Percentiles rank a stretch among this genome's conserved stretches.
Evolutionary conservation across 2,329 filamentous ascomycete genomes (phyloP).

Genomic region (Aureobasidium sp.): DNA sequence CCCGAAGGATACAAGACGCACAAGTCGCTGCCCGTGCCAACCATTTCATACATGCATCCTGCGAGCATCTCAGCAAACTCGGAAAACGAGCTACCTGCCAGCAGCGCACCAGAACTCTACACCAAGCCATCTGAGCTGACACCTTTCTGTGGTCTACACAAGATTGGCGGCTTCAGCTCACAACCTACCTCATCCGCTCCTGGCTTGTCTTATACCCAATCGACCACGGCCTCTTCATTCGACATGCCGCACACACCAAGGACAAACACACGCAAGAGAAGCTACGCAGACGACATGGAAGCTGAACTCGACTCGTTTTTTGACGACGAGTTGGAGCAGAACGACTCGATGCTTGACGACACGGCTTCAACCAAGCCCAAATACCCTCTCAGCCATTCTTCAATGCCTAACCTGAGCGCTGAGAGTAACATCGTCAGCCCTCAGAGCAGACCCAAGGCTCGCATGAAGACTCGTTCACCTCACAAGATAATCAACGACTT

Average conservation of each 20-base stretch:
- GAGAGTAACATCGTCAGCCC: neutral
- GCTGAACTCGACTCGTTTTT: constrained; percentile 30
- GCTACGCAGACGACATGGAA: constrained; percentile 31
- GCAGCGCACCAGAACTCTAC: constrained; percentile 4
- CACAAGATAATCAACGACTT: neutral
- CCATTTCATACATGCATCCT: constrained; percentile 12
- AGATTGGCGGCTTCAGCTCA: constrained; percentile 59
- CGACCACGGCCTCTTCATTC: constrained; percentile 32
- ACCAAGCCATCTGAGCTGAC: constrained; percentile 52
- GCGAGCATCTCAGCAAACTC: neutral
- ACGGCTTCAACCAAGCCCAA: neutral
- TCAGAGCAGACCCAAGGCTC: constrained; percentile 12
- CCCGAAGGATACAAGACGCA: constrained; percentile 89
- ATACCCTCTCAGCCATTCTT: constrained; percentile 6
- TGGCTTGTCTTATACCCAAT: constrained; percentile 30
- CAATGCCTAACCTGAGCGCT: constrained; percentile 1
- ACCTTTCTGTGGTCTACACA: constrained; percentile 76
- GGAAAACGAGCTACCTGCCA: neutral
- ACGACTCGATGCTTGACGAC: neutral
- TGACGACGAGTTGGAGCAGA: constrained; percentile 18
- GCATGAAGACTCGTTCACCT: constrained; percentile 5
- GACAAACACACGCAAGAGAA: constrained; percentile 24
- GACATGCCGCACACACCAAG: constrained; percentile 24
- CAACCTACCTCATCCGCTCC: constrained; percentile 42
- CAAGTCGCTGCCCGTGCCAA: constrained; percentile 26